Percentiles rank a stretch among this genome's conserved stretches.
Conservation (phyloP, 768 basidiomycete genomes). For the Scleroderma citrinum region DNA sequence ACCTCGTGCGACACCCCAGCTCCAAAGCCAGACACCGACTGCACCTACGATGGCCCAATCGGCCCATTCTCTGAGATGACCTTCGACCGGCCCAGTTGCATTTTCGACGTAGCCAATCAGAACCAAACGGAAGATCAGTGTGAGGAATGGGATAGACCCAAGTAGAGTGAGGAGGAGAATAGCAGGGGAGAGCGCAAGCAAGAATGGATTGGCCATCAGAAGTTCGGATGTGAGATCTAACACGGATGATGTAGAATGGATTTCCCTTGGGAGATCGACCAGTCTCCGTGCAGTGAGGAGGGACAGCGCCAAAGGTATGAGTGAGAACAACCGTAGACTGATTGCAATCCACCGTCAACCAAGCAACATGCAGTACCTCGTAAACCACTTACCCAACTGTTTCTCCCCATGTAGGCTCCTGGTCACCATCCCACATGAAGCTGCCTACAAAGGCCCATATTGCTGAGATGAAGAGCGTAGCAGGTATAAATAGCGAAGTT, state of each 20-base stretch:
- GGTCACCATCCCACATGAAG: slow-evolving; percentile 52
- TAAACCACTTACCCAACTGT: slow-evolving; percentile 58
- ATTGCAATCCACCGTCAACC: slow-evolving; percentile 9
- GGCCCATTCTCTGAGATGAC: slow-evolving; percentile 57
- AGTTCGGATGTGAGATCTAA: slow-evolving; percentile 61
- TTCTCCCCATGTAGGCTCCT: slow-evolving; percentile 74
- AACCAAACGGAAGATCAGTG: slow-evolving; percentile 71
- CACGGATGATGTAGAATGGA: slow-evolving; percentile 58
- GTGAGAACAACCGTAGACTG: slow-evolving; percentile 57
- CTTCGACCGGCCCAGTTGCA: slow-evolving; percentile 37
- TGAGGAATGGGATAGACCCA: slow-evolving; percentile 72
- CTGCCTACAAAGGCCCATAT: slow-evolving; percentile 80
- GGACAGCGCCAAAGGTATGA: slow-evolving; percentile 67
- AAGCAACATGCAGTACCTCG: background rate
- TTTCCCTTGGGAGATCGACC: slow-evolving; percentile 60
- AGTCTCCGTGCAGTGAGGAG: slow-evolving; percentile 67
- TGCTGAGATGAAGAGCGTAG: slow-evolving; percentile 66
- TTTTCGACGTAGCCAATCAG: slow-evolving; percentile 56
- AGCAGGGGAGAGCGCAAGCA: slow-evolving; percentile 68
- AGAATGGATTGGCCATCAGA: slow-evolving; percentile 65
- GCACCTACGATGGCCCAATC: slow-evolving; percentile 66
- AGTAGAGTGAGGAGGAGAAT: slow-evolving; percentile 65
- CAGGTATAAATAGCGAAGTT: slow-evolving; percentile 72
- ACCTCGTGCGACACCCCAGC: slow-evolving; percentile 74
- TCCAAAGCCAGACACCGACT: slow-evolving; percentile 60